Evolutionary conservation across 768 basidiomycete species (phyloP).

Genomic region (Tubosaeta sp.): DNA sequence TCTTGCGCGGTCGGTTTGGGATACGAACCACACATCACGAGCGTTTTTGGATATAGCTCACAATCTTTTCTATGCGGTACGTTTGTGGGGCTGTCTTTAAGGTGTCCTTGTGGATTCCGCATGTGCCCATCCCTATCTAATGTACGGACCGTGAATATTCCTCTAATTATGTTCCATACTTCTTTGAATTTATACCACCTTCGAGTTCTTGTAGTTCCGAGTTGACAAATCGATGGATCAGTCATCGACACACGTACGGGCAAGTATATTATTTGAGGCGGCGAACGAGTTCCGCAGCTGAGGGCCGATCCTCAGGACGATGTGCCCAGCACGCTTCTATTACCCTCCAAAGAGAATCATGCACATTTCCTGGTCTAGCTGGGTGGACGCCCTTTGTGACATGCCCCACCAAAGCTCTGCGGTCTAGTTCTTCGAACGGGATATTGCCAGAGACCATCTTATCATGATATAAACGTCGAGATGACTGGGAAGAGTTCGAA

Average conservation of each 20-base stretch:
- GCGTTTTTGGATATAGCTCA: constrained; percentile 4
- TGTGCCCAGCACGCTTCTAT: constrained; percentile 7
- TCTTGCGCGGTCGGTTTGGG: not conserved
- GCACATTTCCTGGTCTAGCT: not conserved
- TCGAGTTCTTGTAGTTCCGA: not conserved
- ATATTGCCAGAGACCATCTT: constrained; percentile 18
- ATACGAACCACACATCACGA: constrained; percentile 1
- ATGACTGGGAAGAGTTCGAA: not conserved
- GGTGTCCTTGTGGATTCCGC: constrained; percentile 6
- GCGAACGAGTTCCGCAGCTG: constrained; percentile 4
- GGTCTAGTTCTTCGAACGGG: constrained; percentile 7
- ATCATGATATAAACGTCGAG: not conserved
- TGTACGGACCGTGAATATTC: constrained; percentile 11
- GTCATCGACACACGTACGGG: not conserved
- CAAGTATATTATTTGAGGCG: not conserved
- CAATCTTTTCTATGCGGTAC: not conserved
- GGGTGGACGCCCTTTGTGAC: constrained; percentile 2
- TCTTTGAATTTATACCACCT: constrained; percentile 6
- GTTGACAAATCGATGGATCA: not conserved
- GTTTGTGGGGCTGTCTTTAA: not conserved
- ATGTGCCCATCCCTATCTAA: constrained; percentile 14
- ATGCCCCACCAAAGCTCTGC: not conserved
- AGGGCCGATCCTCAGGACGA: constrained; percentile 10
- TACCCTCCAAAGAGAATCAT: constrained; percentile 16
- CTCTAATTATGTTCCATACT: constrained; percentile 15